Base-by-base conservation (phyloP, 2,329 filamentous ascomycete species). In the Simplicillium sp. region DNA sequence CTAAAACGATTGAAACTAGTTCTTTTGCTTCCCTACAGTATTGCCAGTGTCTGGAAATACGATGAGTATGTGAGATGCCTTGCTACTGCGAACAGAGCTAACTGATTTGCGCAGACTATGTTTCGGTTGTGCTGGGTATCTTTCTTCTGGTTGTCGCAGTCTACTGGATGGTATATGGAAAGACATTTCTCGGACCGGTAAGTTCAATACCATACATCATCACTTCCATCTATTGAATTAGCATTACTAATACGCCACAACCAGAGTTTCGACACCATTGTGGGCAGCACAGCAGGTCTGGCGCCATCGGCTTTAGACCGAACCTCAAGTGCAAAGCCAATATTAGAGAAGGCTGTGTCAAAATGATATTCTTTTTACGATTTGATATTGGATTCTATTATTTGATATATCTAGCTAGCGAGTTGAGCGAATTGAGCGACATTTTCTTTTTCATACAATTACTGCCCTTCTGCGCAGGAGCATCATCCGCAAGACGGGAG, bases 91-190 rank as follows among this genome's bases (percentile, higher is more conserved):
- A 6, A n/a, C 35, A 12, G 15, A 11, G 11, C 37, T 44, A 20
- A 46, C 18, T 46, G 12, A 1, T 29, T 11, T 5, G 35, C 12
- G 7, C 18, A 61, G 59, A 62, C 38, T 64, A 63, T 33, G 59
- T 63, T 2, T 55, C 54, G 5, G 58, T 51, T 6, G 58, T 63
- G 3, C 60, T 63, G 38, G 56, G 58, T 11, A 62, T 64, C 2
- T 62, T 61, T 18, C 29, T 36, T 4, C 33, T 44, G n/a, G 12
- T 42, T n/a, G 40, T 39, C 18, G 35, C 41, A n/a, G 8, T 43
- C 11, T 32, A 38, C 14, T 43, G 41, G 41, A 14, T 43, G 2
- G n/a, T 16, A 3, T 36, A 29, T 25, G 36, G 41, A 28, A 33
- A 32, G 12, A 11, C 31, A 33, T 43, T 43, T n/a, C 33, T 43